phyloP scores from a whole-genome alignment of 192 early-diverging fungal species.

The Coemansia nantahalensis region DNA sequence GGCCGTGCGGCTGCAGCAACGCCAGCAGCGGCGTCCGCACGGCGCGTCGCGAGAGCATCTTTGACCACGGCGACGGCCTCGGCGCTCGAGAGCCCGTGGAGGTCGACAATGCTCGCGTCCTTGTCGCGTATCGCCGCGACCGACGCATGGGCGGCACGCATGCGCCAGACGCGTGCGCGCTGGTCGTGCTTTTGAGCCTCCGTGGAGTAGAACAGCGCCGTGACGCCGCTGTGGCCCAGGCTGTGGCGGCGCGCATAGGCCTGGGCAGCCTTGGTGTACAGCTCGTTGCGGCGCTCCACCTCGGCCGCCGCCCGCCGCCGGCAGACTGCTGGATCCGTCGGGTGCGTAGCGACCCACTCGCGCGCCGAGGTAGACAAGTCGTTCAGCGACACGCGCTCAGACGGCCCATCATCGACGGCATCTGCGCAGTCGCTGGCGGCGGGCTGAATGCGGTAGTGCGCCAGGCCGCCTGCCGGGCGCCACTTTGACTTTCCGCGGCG shows the following conservation, averaged over 20 bases:
- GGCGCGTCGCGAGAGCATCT: constrained; percentile 61
- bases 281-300: constrained; percentile 33
- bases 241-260: constrained; percentile 26
- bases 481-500: constrained; percentile 9
- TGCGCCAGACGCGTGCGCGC: constrained; percentile 43
- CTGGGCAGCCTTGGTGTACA: constrained; percentile 37
- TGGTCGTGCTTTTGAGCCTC: constrained; percentile 36
- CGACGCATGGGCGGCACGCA: constrained; percentile 44
- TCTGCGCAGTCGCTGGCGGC: neutral
- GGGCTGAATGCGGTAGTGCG: constrained; percentile 11
- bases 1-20: no score
- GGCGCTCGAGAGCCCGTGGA: constrained; percentile 63
- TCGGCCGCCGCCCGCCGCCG: constrained; percentile 18
- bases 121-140: constrained; percentile 42
- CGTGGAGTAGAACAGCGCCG: constrained; percentile 44
- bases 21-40: neutral
- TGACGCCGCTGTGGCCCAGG: constrained; percentile 19
- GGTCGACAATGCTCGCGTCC: constrained; percentile 61
- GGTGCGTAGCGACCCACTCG: constrained; percentile 26
- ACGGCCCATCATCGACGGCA: constrained; percentile 6
- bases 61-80: constrained; percentile 61
- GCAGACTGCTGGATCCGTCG: constrained; percentile 31
- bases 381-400: constrained; percentile 24
- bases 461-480: constrained; percentile 22
- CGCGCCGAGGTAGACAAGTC: constrained; percentile 31